Evolutionary conservation across 176 grass and related monocot genomes (phyloP).

Genomic region (Ensete glaucum): DNA sequence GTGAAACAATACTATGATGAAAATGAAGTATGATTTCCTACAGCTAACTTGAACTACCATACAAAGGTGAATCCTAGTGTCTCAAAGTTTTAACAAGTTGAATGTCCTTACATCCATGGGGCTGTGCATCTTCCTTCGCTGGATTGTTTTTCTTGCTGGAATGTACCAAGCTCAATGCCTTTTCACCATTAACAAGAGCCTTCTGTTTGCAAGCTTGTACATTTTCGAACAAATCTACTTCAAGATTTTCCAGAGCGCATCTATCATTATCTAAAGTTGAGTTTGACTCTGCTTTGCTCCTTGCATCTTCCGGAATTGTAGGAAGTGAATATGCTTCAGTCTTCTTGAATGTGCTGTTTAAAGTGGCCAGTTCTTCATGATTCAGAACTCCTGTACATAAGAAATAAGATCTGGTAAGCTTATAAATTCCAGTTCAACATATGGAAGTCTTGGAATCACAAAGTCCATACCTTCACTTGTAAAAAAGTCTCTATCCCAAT

Average conservation of each 20-base stretch:
- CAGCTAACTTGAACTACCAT: neutral
- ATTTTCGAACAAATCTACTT: constrained; percentile 67
- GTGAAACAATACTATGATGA: neutral
- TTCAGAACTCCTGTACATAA: constrained; percentile 57
- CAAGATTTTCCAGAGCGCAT: constrained; percentile 46
- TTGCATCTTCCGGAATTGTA: constrained; percentile 49
- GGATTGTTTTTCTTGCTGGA: constrained; percentile 15
- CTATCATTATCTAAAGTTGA: constrained; percentile 48
- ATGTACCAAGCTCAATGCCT: constrained; percentile 11
- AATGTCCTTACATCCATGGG: constrained; percentile 29
- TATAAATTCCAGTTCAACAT: neutral
- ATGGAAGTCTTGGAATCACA: neutral
- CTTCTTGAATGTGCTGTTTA: constrained; percentile 59
- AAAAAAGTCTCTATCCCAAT: constrained; percentile 85
- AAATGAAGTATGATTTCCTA: neutral
- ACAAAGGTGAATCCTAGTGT: neutral
- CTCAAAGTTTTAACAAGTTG: neutral
- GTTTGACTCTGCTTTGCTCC: constrained; percentile 43
- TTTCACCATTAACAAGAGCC: constrained; percentile 39
- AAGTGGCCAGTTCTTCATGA: constrained; percentile 54
- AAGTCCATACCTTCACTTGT: constrained; percentile 46
- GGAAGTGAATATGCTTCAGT: constrained; percentile 33
- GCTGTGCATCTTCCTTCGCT: constrained; percentile 20
- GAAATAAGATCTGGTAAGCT: neutral
- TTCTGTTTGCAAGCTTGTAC: constrained; percentile 65